These are phyloP conservation scores for Thalassiosira livingstoniorum DNA, from an alignment of 352 stramenopile species.

Conservation along the genomic window DNA sequence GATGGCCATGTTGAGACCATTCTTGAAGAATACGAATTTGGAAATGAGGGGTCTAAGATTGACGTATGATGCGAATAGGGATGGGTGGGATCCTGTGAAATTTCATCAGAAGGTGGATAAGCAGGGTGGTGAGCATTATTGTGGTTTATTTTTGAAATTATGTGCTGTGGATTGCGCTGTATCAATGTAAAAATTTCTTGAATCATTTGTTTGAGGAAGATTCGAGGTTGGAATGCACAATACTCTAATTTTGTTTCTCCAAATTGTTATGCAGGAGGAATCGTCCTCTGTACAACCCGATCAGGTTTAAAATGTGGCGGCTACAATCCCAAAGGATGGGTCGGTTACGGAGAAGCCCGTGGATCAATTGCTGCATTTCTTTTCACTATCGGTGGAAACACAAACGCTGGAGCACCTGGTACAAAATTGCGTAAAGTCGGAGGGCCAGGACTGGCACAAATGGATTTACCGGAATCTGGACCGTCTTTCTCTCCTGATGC, in stretches of 20 bases:
- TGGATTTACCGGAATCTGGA: slow-evolving; percentile 77
- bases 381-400: slow-evolving; percentile 66
- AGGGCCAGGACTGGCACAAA: slow-evolving; percentile 75
- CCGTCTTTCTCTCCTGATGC: slow-evolving; percentile 82
- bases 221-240: too few relatives aligned
- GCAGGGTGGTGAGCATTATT: too few relatives aligned
- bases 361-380: slow-evolving; percentile 85
- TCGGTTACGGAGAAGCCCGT: slow-evolving; percentile 61
- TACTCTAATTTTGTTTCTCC: too few relatives aligned
- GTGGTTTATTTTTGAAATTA: too few relatives aligned
- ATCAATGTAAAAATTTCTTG: too few relatives aligned
- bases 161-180: too few relatives aligned
- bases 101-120: slow-evolving; percentile 85
- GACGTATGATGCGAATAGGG: slow-evolving; percentile 81
- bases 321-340: slow-evolving; percentile 85
- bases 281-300: slow-evolving; percentile 65
- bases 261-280: too few relatives aligned
- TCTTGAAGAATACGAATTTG: slow-evolving; percentile 86
- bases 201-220: too few relatives aligned
- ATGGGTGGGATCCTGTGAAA: slow-evolving; percentile 77
- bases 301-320: slow-evolving; percentile 65
- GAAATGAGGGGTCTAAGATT: slow-evolving; percentile 75
- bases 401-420: slow-evolving; percentile 31
- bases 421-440: slow-evolving; percentile 86
- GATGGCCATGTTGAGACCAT: slow-evolving; percentile 73